phyloP scores from a whole-genome alignment of 371 early-diverging fungal species.

The Mortierella polycephala region DNA sequence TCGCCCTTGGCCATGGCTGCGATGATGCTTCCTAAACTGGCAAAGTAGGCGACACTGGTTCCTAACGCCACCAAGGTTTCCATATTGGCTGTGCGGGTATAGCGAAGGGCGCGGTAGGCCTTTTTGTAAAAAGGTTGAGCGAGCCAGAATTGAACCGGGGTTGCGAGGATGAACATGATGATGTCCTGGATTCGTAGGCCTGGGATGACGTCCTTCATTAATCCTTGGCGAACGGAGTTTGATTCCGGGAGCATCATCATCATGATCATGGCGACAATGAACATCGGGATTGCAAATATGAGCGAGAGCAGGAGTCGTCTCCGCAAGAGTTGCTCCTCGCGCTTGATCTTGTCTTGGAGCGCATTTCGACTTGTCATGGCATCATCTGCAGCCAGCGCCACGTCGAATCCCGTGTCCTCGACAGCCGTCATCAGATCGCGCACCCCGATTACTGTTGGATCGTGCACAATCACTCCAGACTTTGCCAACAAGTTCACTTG shows the following conservation, averaged over 20 bases:
- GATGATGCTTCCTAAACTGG: constrained; percentile 66
- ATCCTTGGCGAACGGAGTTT: constrained; percentile 54
- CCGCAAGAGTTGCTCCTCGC: constrained; percentile 57
- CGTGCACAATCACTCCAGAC: constrained; percentile 69
- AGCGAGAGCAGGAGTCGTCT: constrained; percentile 65
- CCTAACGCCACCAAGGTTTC: constrained; percentile 75
- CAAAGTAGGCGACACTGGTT: constrained; percentile 73
- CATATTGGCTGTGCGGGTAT: constrained; percentile 75
- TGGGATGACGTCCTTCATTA: constrained; percentile 55
- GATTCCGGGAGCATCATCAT: constrained; percentile 65
- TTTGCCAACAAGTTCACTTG: constrained; percentile 76
- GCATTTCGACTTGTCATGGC: constrained; percentile 52
- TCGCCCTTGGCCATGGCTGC: constrained; percentile 59
- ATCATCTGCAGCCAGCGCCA: constrained; percentile 57
- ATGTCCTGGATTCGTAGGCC: constrained; percentile 64
- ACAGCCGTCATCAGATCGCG: constrained; percentile 65
- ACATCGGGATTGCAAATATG: constrained; percentile 69
- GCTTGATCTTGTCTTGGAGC: constrained; percentile 62
- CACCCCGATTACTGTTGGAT: constrained; percentile 61
- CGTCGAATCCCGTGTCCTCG: constrained; percentile 71
- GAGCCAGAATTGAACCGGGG: constrained; percentile 69
- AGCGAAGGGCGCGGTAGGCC: constrained; percentile 64
- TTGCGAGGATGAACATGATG: constrained; percentile 63
- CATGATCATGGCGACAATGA: constrained; percentile 69
- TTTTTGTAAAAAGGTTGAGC: constrained; percentile 65